Evolutionary conservation across 805 yeast genomes (phyloP).

Genomic region (Starmerella apis): DNA sequence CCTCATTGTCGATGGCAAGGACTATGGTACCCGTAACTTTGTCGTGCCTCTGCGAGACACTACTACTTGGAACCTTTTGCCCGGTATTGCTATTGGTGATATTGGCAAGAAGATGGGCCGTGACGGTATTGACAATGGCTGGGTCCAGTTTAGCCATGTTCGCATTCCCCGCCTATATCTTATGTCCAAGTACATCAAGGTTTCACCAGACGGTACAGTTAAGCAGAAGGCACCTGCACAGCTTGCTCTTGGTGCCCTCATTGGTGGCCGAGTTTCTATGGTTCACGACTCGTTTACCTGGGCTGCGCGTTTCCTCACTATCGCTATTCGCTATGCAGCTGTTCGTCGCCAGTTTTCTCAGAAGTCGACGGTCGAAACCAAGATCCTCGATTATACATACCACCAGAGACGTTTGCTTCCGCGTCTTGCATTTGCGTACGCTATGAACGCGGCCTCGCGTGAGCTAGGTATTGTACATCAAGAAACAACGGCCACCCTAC

Average conservation of each 20-base stretch:
- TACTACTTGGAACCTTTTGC: constrained; percentile 51
- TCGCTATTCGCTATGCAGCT: constrained; percentile 80
- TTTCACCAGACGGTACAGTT: constrained; percentile 59
- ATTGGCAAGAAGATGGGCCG: constrained; percentile 94
- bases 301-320: constrained; percentile 67
- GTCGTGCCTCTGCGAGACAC: constrained; percentile 80
- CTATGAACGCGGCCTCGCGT: constrained; percentile 60
- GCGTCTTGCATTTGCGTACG: constrained; percentile 67
- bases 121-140: constrained; percentile 91
- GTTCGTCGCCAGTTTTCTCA: constrained; percentile 76
- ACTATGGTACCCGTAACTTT: constrained; percentile 86
- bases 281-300: constrained; percentile 73
- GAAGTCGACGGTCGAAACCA: constrained; percentile 46
- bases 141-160: constrained; percentile 85
- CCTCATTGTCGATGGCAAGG: constrained; percentile 67
- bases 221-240: constrained; percentile 77
- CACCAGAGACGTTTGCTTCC: constrained; percentile 86
- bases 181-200: constrained; percentile 70
- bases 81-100: constrained; percentile 81
- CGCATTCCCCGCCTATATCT: constrained; percentile 73
- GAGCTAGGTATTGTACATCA: constrained; percentile 48
- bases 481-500: constrained; percentile 35
- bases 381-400: constrained; percentile 72
- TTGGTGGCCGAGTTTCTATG: constrained; percentile 86
- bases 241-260: constrained; percentile 73